phyloP scores from a whole-genome alignment of 2,329 filamentous ascomycete species.

The Pestalotiopsis sp. region DNA sequence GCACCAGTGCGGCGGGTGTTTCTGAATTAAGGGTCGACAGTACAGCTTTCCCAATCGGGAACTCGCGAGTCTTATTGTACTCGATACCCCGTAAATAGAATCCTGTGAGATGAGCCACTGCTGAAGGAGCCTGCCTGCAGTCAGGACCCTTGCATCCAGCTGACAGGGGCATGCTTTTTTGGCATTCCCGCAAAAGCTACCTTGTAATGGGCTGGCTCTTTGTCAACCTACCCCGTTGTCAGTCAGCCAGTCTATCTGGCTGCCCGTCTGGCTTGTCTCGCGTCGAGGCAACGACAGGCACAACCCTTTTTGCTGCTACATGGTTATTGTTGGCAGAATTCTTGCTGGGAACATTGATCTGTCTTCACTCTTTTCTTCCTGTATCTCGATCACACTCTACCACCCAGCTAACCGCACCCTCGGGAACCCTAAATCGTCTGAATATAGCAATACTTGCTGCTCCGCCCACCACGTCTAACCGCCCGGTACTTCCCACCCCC shows the following conservation, averaged over 20 bases:
- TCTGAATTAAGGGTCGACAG: slow-evolving; percentile 1
- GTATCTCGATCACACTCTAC: slow-evolving; percentile 8
- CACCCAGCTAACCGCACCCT: slow-evolving; percentile 24
- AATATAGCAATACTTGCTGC: slow-evolving; percentile 40
- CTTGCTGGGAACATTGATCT: slow-evolving; percentile 10
- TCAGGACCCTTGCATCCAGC: slow-evolving; percentile 19
- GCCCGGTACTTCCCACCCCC: slow-evolving; percentile 32
- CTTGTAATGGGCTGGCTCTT: neutral
- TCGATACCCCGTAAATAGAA: slow-evolving; percentile 15
- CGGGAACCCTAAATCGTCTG: slow-evolving; percentile 30
- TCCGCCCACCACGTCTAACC: slow-evolving; percentile 29
- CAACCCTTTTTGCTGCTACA: slow-evolving; percentile 18
- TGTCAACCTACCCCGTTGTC: slow-evolving; percentile 11
- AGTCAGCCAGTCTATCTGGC: no score
- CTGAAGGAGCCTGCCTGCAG: slow-evolving; percentile 10
- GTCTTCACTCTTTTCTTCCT: slow-evolving; percentile 24
- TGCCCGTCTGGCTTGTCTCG: neutral
- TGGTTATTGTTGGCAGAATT: slow-evolving; percentile 9
- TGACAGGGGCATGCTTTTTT: slow-evolving; percentile 16
- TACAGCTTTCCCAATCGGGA: slow-evolving; percentile 11
- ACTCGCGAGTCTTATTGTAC: slow-evolving; percentile 10
- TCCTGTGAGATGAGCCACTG: slow-evolving; percentile 9
- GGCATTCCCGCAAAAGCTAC: neutral
- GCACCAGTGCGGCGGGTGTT: neutral
- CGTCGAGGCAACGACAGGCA: slow-evolving; percentile 14